phyloP scores from a whole-genome alignment of 2,329 filamentous ascomycete species.

The Talaromyces sp. region DNA sequence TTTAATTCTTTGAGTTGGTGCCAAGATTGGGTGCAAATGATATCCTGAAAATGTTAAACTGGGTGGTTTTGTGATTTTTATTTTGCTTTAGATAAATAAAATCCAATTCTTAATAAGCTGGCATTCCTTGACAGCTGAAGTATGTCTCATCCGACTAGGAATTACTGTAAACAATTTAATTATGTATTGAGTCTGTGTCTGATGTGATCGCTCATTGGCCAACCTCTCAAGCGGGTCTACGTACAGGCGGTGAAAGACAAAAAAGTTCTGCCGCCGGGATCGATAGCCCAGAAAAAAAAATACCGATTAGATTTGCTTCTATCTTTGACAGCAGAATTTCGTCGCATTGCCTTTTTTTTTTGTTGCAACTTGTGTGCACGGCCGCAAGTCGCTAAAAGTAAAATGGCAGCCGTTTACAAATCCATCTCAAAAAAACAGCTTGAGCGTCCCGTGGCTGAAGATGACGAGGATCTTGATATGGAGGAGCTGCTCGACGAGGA shows the following conservation, averaged over 20 bases:
- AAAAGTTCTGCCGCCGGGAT: constrained; percentile 10
- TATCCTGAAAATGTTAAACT: neutral
- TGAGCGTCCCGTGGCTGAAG: constrained; percentile 40
- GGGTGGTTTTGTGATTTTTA: neutral
- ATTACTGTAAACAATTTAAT: too few relatives aligned
- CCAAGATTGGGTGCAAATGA: neutral
- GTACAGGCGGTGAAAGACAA: neutral
- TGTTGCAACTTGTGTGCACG: neutral
- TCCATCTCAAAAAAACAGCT: constrained; percentile 57
- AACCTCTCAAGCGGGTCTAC: neutral
- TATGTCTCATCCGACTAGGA: neutral
- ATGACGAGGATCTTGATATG: constrained; percentile 36
- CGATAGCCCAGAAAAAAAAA: constrained; percentile 3
- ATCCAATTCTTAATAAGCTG: neutral
- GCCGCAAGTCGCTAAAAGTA: neutral
- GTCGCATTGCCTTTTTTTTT: neutral
- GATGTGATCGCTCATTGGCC: neutral
- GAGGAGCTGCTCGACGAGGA: constrained; percentile 30
- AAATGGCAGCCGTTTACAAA: constrained; percentile 70
- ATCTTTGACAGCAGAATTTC: neutral
- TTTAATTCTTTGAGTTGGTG: neutral
- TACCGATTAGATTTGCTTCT: neutral
- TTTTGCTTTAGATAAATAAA: neutral
- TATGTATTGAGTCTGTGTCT: neutral
- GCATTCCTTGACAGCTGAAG: neutral